Base-by-base conservation (phyloP, 1,284 basidiomycete genomes). In the Somion occarium region DNA sequence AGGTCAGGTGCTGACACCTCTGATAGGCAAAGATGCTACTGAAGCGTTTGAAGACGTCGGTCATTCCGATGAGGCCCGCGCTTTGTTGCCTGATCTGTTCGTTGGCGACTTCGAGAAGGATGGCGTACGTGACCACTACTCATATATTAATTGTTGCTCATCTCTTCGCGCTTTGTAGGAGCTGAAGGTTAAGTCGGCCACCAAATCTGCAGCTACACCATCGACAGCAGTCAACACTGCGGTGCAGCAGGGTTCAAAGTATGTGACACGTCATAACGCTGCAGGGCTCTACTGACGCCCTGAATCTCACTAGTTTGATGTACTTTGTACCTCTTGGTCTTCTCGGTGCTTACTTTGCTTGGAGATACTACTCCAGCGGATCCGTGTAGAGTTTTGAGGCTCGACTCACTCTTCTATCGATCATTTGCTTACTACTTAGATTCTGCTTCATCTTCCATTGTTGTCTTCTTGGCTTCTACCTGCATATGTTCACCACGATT, bases 21-120 rank as follows among this genome's bases (percentile, higher is more conserved):
- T 26, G 57, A 19, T 63, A 91, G 89, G 88, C 62, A 86, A 88
- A 67, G 95, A 99, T 69, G 94, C 93, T 24, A 97, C 96, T 41
- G 97, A 99, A 69, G 93, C 96, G 11, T 99, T 99, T 65, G 97
- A 99, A 74, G 97, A 99, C 69, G 95, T 99, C 45, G 96, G 97
- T 42, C 96, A 99, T 80, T 98, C 95, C 15, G 97, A 99, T 65
- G 97, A 99, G 71, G 97, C 96, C 15, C 86, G 96, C 53, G 85
- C 78, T n/a, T 80, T 97, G 56, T 79, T 99, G 52, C 80, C 82
- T 55, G 81, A 71, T 62, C 78, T 95, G 83, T 70, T 80, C 49
- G 73, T 94, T 47, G 93, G 92, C 47, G 81, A 88, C 7, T 90
- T 95, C 57, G 85, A 90, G 64, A 75, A 84, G 60, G 76, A 70